These are phyloP conservation scores for Diaporthe ilicicola DNA, from an alignment of 2,329 filamentous ascomycete genomes.

Conservation along the genomic window DNA sequence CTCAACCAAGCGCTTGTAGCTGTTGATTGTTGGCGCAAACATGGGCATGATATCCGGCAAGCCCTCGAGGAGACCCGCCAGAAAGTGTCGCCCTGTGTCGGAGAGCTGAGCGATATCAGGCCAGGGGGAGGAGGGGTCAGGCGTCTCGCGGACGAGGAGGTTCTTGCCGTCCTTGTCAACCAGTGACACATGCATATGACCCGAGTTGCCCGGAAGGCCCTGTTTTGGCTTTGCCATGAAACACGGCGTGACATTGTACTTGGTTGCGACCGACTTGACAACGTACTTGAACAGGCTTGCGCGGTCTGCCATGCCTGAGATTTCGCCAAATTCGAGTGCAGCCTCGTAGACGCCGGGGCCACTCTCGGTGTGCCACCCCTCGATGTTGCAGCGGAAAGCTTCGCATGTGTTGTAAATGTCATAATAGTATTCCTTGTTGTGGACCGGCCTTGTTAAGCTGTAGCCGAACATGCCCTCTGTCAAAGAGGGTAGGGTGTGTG, in stretches of 20 bases:
- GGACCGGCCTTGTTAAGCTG: slow-evolving; percentile 83
- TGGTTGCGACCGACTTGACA: slow-evolving; percentile 87
- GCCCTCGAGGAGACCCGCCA: slow-evolving; percentile 88
- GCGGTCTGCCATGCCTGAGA: slow-evolving; percentile 89
- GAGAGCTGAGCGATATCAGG: slow-evolving; percentile 82
- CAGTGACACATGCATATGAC: slow-evolving; percentile 94
- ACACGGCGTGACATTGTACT: slow-evolving; percentile 91
- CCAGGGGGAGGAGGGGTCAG: slow-evolving; percentile 77
- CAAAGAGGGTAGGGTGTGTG: slow-evolving; percentile 76
- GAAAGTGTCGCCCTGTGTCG: slow-evolving; percentile 89
- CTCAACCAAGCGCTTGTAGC: slow-evolving; percentile 96
- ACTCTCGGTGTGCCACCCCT: slow-evolving; percentile 96
- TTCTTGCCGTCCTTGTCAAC: slow-evolving; percentile 84
- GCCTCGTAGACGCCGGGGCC: slow-evolving; percentile 96
- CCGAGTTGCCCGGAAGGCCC: slow-evolving; percentile 91
- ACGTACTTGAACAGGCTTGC: slow-evolving; percentile 93
- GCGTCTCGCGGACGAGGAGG: slow-evolving; percentile 76
- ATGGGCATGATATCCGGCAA: slow-evolving; percentile 96
- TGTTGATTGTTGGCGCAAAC: slow-evolving; percentile 93
- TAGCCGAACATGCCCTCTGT: slow-evolving; percentile 98
- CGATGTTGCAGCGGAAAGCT: slow-evolving; percentile 81
- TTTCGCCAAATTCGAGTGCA: slow-evolving; percentile 89
- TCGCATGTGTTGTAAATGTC: slow-evolving; percentile 83
- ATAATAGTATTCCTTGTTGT: slow-evolving; percentile 94
- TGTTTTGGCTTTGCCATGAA: slow-evolving; percentile 99